Percentiles rank a stretch among this genome's conserved stretches.
Evolutionary conservation across 352 stramenopile species (phyloP).

Genomic region (Pythium dissotocum): DNA sequence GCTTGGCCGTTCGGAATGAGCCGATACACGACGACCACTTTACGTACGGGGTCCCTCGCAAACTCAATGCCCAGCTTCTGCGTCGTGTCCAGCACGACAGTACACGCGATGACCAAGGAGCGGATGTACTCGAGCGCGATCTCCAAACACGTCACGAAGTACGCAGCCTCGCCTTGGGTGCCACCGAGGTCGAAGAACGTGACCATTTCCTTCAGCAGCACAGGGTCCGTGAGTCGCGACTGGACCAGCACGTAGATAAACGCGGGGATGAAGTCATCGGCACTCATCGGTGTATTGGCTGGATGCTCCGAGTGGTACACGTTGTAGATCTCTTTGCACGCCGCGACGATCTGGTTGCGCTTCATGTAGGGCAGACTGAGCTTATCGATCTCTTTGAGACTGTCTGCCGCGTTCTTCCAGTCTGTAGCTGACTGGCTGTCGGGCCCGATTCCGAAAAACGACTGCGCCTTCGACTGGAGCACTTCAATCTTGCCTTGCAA

Average conservation of each 20-base stretch:
- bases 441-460: constrained; percentile 82
- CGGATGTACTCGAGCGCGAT: constrained; percentile 89
- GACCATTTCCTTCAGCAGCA: constrained; percentile 79
- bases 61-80: constrained; percentile 82
- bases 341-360: constrained; percentile 63
- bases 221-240: constrained; percentile 60
- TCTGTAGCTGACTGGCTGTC: constrained; percentile 58
- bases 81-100: constrained; percentile 67
- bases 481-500: constrained; percentile 84
- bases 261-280: constrained; percentile 84
- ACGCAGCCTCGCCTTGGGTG: constrained; percentile 76
- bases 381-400: constrained; percentile 77
- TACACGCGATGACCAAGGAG: constrained; percentile 80
- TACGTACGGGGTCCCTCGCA: constrained; percentile 41
- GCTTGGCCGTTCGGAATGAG: constrained; percentile 64
- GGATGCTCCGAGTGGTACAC: constrained; percentile 75
- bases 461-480: constrained; percentile 71
- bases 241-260: constrained; percentile 90
- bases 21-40: constrained; percentile 61
- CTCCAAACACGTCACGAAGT: constrained; percentile 88
- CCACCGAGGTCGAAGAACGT: constrained; percentile 73
- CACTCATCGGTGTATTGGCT: constrained; percentile 74
- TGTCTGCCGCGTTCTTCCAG: constrained; percentile 60
- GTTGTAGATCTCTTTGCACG: constrained; percentile 85
- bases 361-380: constrained; percentile 85